Base-by-base conservation (phyloP, 768 basidiomycete genomes). In the Russula dissimulans region DNA sequence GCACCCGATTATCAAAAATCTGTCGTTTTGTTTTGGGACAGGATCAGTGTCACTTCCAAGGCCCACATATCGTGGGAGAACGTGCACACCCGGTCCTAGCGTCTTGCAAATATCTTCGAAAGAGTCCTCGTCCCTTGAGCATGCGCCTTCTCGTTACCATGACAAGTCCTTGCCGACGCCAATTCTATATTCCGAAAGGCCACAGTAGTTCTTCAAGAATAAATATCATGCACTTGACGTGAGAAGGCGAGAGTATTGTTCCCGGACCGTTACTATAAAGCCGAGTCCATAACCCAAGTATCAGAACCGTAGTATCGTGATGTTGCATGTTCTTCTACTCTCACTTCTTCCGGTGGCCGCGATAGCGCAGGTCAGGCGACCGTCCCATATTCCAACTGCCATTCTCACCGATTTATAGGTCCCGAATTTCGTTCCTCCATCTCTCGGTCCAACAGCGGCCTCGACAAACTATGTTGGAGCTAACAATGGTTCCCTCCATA, bases 381-480 rank as follows among this genome's bases (percentile, higher is more conserved):
- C 22, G 15, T 18, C 41, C 1, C 4, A 2, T 14, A 26, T 5
- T 26, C 22, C 12, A 38, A 7, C 22, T 5, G 15, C 12, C 7
- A 9, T 8, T 26, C 42, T 46, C 26, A 38, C 43, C 17, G 10
- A 12, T 31, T 39, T 10, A 32, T 29, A 60, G 59, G 46, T 36
- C 10, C 48, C 22, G 15, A 34, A 38, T 12, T 61, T 51, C 31
- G 10, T 26, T 4, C 50, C 49, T 15, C 56, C 50, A 26, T 56
- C 60, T 15, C 29, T 39, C n/a, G 39, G 54, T 29, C 60, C 60
- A 2, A 56, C 48, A 3, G 36, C 26, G 8, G 31, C 39, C 4
- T 56, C 54, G 3, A 6, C 47, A 29, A 61, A 61, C 41, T 61
- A 61, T 34, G 54, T 61, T 45, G 54, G 60, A 3, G 44, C 45